phyloP scores from a whole-genome alignment of 2,329 filamentous ascomycete genomes.

The Niveomyces coronatus region DNA sequence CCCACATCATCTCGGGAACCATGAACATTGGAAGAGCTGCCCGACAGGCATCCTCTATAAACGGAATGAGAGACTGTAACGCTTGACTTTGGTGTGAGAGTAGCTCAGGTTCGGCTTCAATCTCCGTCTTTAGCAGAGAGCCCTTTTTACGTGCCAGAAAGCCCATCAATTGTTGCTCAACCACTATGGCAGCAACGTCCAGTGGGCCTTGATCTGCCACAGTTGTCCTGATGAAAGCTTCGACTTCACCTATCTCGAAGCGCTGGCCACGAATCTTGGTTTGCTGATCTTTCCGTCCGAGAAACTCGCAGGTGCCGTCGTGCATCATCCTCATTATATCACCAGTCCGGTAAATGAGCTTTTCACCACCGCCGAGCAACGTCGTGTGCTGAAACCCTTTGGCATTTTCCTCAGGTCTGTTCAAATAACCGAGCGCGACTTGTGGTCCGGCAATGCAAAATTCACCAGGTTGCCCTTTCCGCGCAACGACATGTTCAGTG shows the following conservation, averaged over 20 bases:
- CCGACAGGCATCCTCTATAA: slow-evolving; percentile 10
- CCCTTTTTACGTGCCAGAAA: slow-evolving; percentile 11
- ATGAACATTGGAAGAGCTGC: slow-evolving; percentile 14
- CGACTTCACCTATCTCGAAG: slow-evolving; percentile 10
- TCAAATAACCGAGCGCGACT: slow-evolving; percentile 32
- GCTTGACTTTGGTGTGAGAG: slow-evolving; percentile 4
- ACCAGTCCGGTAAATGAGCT: slow-evolving; percentile 12
- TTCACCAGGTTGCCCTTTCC: slow-evolving; percentile 25
- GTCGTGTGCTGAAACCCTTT: slow-evolving; percentile 9
- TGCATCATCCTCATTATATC: slow-evolving; percentile 14
- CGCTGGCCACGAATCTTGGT: slow-evolving; percentile 12
- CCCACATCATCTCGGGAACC: slow-evolving; percentile 14
- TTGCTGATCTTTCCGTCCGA: slow-evolving; percentile 12
- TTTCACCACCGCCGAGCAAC: slow-evolving; percentile 7
- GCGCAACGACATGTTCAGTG: slow-evolving; percentile 11
- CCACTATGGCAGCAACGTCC: slow-evolving; percentile 12
- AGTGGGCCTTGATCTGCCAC: slow-evolving; percentile 8
- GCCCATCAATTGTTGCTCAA: slow-evolving; percentile 11
- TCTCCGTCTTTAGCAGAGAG: slow-evolving; percentile 8
- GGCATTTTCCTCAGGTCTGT: slow-evolving; percentile 17
- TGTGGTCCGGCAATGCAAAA: slow-evolving; percentile 35
- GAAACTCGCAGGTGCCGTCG: slow-evolving; percentile 11
- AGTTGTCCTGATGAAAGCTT: slow-evolving; percentile 5
- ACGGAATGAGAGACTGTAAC: slow-evolving; percentile 1
- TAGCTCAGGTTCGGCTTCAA: slow-evolving; percentile 9